These are phyloP conservation scores for Poa pratensis DNA, from an alignment of 176 grass and related monocot genomes.

Conservation along the genomic window DNA sequence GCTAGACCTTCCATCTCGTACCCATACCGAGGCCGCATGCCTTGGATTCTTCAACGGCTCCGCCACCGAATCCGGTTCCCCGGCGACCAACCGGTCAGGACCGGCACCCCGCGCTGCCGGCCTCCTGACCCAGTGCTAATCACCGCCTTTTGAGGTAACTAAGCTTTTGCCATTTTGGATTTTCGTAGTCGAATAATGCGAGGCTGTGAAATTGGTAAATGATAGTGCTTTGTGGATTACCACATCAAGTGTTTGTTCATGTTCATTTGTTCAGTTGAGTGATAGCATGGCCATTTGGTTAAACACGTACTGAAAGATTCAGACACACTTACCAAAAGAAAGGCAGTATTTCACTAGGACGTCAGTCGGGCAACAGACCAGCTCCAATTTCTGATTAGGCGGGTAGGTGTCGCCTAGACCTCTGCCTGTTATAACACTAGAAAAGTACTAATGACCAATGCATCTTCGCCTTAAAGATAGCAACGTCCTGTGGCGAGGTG, in stretches of 20 bases:
- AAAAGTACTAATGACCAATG: background rate
- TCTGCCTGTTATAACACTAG: background rate
- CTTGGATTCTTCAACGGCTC: background rate
- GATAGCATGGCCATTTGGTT: background rate
- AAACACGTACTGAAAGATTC: background rate
- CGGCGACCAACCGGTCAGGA: background rate
- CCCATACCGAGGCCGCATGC: background rate
- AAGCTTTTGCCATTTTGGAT: background rate
- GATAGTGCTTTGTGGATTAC: background rate
- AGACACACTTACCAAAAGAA: background rate
- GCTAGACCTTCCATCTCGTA: background rate
- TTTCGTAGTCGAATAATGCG: background rate
- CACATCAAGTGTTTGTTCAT: too few relatives aligned
- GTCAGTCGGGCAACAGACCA: background rate
- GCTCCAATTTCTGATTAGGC: background rate
- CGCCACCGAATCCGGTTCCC: too few relatives aligned
- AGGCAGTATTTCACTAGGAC: background rate
- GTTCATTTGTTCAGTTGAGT: background rate
- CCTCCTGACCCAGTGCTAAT: background rate
- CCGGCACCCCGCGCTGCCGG: background rate
- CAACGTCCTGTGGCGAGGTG: background rate
- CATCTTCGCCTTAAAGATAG: background rate
- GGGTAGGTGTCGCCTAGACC: background rate
- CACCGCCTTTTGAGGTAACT: conserved; percentile 6
- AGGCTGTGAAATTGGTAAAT: background rate